Evolutionary conservation across 2,329 filamentous ascomycete species (phyloP), one percentile per base, ranked within the genome.

Genomic region (Aspergillus phoenicis): DNA sequence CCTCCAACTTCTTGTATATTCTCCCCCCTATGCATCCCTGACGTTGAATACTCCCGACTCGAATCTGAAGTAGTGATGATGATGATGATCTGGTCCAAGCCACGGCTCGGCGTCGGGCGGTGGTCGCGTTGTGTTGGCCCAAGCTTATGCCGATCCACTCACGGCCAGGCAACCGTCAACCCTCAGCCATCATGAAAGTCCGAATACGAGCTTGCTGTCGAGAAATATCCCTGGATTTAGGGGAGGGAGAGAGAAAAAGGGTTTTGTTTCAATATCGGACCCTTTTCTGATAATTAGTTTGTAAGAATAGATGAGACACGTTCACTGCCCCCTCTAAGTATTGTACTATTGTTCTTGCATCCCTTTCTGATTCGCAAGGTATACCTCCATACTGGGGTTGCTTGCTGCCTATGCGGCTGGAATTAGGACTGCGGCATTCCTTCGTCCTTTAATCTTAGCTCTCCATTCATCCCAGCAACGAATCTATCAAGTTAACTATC

Each of bases 101-200:
- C 38, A 55, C 52, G 47, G 26, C 47, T 51, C 47, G 47, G 47
- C 47, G 45, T 49, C 45, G 22, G 47, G 47, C n/a, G 47, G 26
- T 49, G 26, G 47, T 49, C 47, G 58, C 61, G 51, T 64, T 59
- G 39, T 58, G 38, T 45, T 63, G 54, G 51, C 36, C 48, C 56
- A 59, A 54, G 61, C 54, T 59, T 38, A 26, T 45, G 39, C 30
- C 51, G 43, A 43, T 59, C 63, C 61, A 63, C 63, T 41, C 51
- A 30, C 30, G 41, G 17, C 47, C 45, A 63, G 59, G 61, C 63
- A 63, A 43, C 61, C 47, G 26, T 30, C n/a, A 51, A 51, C 47
- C 10, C 39, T 56, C 28, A 22, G 30, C 4, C 17, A 22, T 55
- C 26, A 8, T 26, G 26, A 2, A 45, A 30, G 47, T 5, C 15